These are phyloP conservation scores for Marsdenia floribunda DNA, from an alignment of 257 asterid species.

Conservation along the genomic window DNA sequence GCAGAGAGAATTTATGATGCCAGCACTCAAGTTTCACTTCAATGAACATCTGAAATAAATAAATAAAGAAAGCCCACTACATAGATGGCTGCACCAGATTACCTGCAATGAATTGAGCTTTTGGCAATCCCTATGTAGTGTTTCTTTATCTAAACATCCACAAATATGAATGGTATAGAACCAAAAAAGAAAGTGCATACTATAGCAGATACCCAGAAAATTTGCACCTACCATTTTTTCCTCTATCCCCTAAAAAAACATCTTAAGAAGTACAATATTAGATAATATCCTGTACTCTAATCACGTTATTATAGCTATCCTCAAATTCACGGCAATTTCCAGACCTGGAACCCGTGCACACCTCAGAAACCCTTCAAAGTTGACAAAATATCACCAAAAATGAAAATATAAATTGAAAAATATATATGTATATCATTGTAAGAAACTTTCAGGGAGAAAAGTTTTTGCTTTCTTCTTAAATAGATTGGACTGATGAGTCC, in stretches of 20 bases:
- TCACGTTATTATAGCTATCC: background rate
- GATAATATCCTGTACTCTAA: background rate
- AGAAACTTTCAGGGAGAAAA: background rate
- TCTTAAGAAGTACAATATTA: background rate
- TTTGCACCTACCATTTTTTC: background rate
- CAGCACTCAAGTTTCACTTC: background rate
- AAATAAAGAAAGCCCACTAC: too few relatives aligned
- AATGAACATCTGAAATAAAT: too few relatives aligned
- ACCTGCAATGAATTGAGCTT: too few relatives aligned
- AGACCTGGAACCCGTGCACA: background rate
- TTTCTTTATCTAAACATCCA: background rate
- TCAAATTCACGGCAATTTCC: background rate
- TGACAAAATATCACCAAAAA: background rate
- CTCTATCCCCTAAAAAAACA: background rate
- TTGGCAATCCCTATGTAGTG: background rate
- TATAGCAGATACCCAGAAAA: background rate
- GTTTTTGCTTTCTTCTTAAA: background rate
- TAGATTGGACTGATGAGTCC: background rate
- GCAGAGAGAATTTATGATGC: background rate
- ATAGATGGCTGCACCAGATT: background rate
- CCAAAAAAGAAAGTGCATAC: background rate
- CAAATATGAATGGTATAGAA: background rate
- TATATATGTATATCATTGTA: background rate
- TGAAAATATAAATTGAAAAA: background rate
- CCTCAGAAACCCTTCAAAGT: background rate